Conservation (phyloP, 345 rosid genomes). For the Rhodamnia rubescens region DNA sequence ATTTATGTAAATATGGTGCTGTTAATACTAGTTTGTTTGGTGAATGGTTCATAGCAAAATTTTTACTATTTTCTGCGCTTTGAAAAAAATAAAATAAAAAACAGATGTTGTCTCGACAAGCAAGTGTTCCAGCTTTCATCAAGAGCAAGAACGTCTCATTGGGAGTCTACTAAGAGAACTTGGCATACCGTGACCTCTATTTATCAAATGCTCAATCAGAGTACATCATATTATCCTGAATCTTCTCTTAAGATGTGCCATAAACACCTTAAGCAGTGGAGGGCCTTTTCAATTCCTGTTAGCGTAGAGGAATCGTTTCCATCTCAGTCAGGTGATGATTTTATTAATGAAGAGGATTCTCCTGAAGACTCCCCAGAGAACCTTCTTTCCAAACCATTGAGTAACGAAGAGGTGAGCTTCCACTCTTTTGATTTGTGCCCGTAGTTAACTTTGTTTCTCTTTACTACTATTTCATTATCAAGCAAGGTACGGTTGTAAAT, state of each 20-base stretch:
- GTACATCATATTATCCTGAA: constrained; percentile 10
- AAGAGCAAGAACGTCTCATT: constrained; percentile 17
- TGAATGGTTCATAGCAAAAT: background rate
- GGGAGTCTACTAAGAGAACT: constrained; percentile 8
- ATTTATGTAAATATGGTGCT: background rate
- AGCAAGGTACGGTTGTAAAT: background rate
- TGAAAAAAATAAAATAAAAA: constrained; percentile 12
- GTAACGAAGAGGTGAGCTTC: constrained; percentile 44
- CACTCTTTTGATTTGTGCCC: background rate
- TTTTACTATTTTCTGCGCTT: background rate
- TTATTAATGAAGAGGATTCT: constrained; percentile 12
- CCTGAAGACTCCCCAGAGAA: constrained; percentile 27
- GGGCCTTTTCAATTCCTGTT: constrained; percentile 23
- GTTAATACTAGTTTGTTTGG: background rate
- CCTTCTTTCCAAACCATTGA: constrained; percentile 32
- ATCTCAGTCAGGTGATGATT: constrained; percentile 9
- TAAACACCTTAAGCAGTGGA: constrained; percentile 17
- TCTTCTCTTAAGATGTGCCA: constrained; percentile 14
- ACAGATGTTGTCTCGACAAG: constrained; percentile 18
- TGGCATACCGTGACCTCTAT: background rate
- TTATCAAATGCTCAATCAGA: background rate
- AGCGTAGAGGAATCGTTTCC: constrained; percentile 41
- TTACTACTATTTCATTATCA: background rate
- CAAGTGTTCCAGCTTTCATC: constrained; percentile 24
- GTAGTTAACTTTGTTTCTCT: background rate